Base-by-base conservation (phyloP, 441 rosid genomes). In the Croton laevigatus region DNA sequence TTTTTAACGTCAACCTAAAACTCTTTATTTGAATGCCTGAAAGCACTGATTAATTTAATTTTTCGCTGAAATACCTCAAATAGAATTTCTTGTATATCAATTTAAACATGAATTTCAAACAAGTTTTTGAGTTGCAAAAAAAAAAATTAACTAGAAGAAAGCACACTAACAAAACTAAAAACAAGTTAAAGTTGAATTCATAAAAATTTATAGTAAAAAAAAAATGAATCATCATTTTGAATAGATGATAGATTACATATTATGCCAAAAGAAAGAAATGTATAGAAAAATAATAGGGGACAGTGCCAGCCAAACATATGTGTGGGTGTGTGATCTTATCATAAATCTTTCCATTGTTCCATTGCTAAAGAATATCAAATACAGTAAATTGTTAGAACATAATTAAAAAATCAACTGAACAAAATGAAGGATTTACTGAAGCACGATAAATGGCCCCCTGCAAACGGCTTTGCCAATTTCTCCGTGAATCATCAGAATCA, bases 381-480 rank as follows among this genome's bases (percentile, higher is more conserved):
- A 40, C 16, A 22, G 45, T 38, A 55, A 38, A 9, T 52, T 38
- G 3, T 60, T 22, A 49, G n/a, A 59, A 20, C 19, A 13, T 20
- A 7, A 14, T 3, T 17, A n/a, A 22, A 68, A 36, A 45, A 65
- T 10, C 49, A 54, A 53, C 58, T 70, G 40, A 68, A 20, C 48
- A 40, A 76, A 65, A 76, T 32, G 60, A 68, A 78, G 44, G 48
- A 75, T 51, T 65, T 89, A 96, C 99, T 81, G 98, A 96, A 75
- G 94, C 90, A 85, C 82, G 89, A 77, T 96, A 91, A 72, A 89
- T 88, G 73, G 97, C 97, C 32, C 93, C 93, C 80, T 87, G 98
- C 83, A 96, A 83, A 69, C 94, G 94, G 71, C 81, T 89, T 79
- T 89, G 91, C 99, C 99, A 96, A 71, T 78, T 83, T 81, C 84